Percentiles rank a stretch among this genome's conserved stretches.
These are phyloP conservation scores for Ophiosphaerella herpotricha DNA, from an alignment of 2,329 filamentous ascomycete genomes.

Conservation along the genomic window DNA sequence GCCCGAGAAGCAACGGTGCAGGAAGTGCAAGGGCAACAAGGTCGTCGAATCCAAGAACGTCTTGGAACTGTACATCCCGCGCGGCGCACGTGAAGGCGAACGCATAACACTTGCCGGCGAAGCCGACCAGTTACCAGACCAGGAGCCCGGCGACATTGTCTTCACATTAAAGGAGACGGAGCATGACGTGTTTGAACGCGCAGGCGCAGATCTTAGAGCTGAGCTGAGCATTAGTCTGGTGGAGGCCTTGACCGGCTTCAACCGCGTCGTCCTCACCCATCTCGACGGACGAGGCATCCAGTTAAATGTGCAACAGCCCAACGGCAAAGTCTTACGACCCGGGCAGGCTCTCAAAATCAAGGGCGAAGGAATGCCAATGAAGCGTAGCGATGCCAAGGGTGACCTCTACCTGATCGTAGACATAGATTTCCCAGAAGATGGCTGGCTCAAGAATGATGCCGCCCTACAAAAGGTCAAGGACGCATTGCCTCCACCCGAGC, in stretches of 20 bases:
- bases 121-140: slow-evolving; percentile 88
- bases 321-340: slow-evolving; percentile 79
- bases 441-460: slow-evolving; percentile 74
- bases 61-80: slow-evolving; percentile 93
- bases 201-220: slow-evolving; percentile 82
- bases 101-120: slow-evolving; percentile 89
- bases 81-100: slow-evolving; percentile 79
- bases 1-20: slow-evolving; percentile 97
- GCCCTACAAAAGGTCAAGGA: slow-evolving; percentile 72
- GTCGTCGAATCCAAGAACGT: slow-evolving; percentile 89
- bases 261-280: slow-evolving; percentile 86
- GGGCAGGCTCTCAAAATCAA: slow-evolving; percentile 82
- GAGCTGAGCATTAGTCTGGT: slow-evolving; percentile 79
- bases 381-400: slow-evolving; percentile 80
- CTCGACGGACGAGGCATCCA: slow-evolving; percentile 91
- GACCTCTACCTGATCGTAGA: slow-evolving; percentile 87
- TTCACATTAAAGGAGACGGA: slow-evolving; percentile 83
- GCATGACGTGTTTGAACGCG: slow-evolving; percentile 80
- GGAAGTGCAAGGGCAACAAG: slow-evolving; percentile 95
- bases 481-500: slow-evolving; percentile 68
- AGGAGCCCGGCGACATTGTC: slow-evolving; percentile 89
- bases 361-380: slow-evolving; percentile 93
- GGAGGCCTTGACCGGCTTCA: slow-evolving; percentile 88
- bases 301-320: slow-evolving; percentile 70
- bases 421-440: slow-evolving; percentile 85